Base-by-base conservation (phyloP, 345 rosid species). In the Stellera chamaejasme region DNA sequence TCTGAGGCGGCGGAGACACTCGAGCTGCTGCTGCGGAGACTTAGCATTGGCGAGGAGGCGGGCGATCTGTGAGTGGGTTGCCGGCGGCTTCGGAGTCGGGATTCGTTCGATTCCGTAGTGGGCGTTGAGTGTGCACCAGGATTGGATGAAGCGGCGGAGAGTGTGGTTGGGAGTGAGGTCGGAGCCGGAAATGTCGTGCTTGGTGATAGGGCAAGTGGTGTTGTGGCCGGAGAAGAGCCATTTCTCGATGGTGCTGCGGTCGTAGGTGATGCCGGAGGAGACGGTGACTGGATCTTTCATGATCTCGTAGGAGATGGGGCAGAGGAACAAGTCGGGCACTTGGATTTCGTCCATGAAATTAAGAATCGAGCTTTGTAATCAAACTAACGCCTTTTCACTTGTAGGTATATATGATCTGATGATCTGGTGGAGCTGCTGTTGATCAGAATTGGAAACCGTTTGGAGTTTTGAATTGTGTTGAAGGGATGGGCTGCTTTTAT, bases 41-140 rank as follows among this genome's bases (percentile, higher is more conserved):
- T 77, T 64, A 32, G 77, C 83, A 19, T 69, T 78, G 7, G 25
- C 55, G 43, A 88, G 58, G 67, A 92, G 81, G 72, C 81, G 86
- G 23, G 69, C 55, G 6, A 88, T 74, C 61, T 85, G 87, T 1
- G 79, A 50, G 71, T 65, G 81, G 72, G 54, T 75, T 58, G 82
- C 60, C 1, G 87, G 83, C 10, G 82, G 87, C 66, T 81, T 92
- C 2, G 98, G 98, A 9, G 98, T 92, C 0, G 98, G 96, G 57
- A 92, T 82, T 55, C 93, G 77, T 67, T 92, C 88, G 10, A 92
- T 54, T 12, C 98, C 98, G 28, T 76, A 52, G 0, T 90, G 81
- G 27, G 95, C 95, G 43, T 92, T 86, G 49, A 92, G 61, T 9
- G 80, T 84, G 64, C 98, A 92, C 98, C 98, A 92, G 12, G 96